Conservation (phyloP, 1,139 yeast species). For the Arxiozyma slooffiae region DNA sequence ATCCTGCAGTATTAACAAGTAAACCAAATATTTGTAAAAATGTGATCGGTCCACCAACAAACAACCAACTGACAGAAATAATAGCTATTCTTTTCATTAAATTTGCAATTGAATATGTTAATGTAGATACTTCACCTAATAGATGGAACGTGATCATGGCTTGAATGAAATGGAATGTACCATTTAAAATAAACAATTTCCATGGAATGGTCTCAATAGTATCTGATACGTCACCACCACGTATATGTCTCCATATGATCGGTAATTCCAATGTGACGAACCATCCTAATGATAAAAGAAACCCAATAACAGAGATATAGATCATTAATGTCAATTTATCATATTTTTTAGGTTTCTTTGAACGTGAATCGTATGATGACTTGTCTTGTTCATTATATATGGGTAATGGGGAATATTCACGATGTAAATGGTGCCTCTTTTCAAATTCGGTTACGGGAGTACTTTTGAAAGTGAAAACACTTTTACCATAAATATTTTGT, state of each 20-base stretch:
- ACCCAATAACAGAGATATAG: conserved; percentile 78
- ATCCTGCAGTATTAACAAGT: conserved; percentile 22
- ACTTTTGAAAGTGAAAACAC: conserved; percentile 52
- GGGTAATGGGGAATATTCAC: conserved; percentile 17
- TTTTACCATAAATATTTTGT: conserved; percentile 88
- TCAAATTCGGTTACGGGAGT: conserved; percentile 6
- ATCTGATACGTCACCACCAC: conserved; percentile 10
- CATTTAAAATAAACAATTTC: conserved; percentile 40
- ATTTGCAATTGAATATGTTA: conserved; percentile 87
- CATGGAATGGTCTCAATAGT: conserved; percentile 29
- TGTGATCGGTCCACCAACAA: conserved; percentile 18
- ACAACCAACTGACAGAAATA: conserved; percentile 56
- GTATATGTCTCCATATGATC: conserved; percentile 15
- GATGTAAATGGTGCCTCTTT: conserved; percentile 4
- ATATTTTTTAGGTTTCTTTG: conserved; percentile 29
- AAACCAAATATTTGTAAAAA: conserved; percentile 22
- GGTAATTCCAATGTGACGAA: conserved; percentile 61
- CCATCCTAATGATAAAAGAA: conserved; percentile 66
- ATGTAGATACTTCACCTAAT: conserved; percentile 81
- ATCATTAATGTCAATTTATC: conserved; percentile 83
- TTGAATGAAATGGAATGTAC: conserved; percentile 77
- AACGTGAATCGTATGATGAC: not conserved
- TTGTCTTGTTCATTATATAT: conserved; percentile 5
- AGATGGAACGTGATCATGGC: conserved; percentile 84
- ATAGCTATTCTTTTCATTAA: conserved; percentile 82